Base-by-base conservation (phyloP, 192 early-diverging fungal genomes). In the Gaertneriomyces sp. region DNA sequence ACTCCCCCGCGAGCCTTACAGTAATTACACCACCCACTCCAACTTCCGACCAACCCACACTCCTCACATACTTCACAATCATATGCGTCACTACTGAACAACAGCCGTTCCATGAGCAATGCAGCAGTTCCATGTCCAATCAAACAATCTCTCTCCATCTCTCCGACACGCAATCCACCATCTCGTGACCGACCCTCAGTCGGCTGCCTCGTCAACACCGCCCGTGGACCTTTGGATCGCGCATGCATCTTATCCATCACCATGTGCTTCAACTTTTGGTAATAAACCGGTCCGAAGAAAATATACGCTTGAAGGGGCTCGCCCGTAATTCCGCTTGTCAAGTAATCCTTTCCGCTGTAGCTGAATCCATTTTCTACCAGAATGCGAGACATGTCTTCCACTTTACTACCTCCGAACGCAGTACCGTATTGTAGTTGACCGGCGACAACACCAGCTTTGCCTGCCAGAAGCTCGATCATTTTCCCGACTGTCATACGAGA, bases 211-310 rank as follows among this genome's bases (percentile, higher is more conserved):
- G 94, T 97, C 41, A 97, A 74, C 20, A 87, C 85, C 7, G 93
- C 92, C 25, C 92, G 85, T n/a, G 93, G 93, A 62, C 96, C 96
- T 42, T 89, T 87, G 38, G 91, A 83, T 68, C 96, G 88, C 12
- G 94, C 92, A 73, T 97, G 94, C 93, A 98, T 98, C 79, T 98
- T 98, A 79, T 98, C 96, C 78, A 94, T 89, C 4, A 98, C 94
- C 94, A 97, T 97, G 67, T 98, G 96, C 85, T 98, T 98, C 53
- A 98, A 82, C 66, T 94, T 94, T 77, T 97, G 94, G 74, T 98
- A 98, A 71, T 96, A 82, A 12, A 96, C 88, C 7, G 93, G 92
- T 41, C 96, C 96, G 80, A 92, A 93, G 79, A 97, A 98, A 10
- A 98, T 96, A 66, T 95, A 98, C 0, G 96, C 94, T 20, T 86